Percentiles rank a stretch among this genome's conserved stretches.
Conservation (phyloP, 345 rosid species). For the Heritiera fomes region DNA sequence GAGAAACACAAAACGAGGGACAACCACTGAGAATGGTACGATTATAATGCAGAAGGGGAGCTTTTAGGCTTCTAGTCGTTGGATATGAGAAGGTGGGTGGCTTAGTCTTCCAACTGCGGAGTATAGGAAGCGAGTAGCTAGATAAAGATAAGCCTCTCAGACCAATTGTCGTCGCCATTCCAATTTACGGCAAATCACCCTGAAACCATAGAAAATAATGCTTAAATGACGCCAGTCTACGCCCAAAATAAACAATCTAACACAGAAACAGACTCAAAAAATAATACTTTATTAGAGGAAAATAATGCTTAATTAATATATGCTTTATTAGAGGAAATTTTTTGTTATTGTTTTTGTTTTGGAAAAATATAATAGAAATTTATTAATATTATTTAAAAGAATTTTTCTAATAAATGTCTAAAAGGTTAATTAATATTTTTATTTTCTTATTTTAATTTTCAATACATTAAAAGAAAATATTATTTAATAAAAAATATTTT, state of each 20-base stretch:
- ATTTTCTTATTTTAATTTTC: too few relatives aligned
- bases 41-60: background rate
- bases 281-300: too few relatives aligned
- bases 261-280: background rate
- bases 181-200: background rate
- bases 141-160: conserved; percentile 19
- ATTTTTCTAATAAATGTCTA: too few relatives aligned
- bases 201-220: background rate
- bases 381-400: too few relatives aligned
- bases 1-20: conserved; percentile 11
- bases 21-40: background rate
- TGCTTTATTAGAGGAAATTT: too few relatives aligned
- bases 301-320: too few relatives aligned
- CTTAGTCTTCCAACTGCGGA: conserved; percentile 3
- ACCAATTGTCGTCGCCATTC: conserved; percentile 14
- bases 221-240: background rate
- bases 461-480: too few relatives aligned
- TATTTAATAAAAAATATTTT: too few relatives aligned
- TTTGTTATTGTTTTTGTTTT: too few relatives aligned
- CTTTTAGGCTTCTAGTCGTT: background rate
- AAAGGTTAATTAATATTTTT: too few relatives aligned
- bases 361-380: too few relatives aligned
- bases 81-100: background rate
- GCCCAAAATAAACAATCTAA: background rate
- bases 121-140: conserved; percentile 11